A percentile compares a stretch with the other conserved stretches of the same genome.
Conservation (phyloP, 768 basidiomycete genomes). For the Inosperma sp. region DNA sequence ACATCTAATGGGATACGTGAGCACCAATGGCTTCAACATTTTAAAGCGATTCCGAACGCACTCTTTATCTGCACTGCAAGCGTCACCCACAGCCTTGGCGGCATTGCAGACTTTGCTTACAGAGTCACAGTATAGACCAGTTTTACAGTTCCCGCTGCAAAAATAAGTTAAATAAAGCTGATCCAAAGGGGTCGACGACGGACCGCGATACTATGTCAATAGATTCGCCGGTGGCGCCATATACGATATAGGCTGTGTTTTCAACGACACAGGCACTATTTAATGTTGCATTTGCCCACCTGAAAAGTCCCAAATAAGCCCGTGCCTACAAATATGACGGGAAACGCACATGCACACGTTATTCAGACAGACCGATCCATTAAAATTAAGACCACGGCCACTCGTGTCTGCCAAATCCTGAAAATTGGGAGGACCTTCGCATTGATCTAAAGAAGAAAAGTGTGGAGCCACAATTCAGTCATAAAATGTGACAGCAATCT, state of each 20-base stretch:
- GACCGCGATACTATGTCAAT: conserved; percentile 81
- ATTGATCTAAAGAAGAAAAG: conserved; percentile 57
- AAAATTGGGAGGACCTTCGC: conserved; percentile 63
- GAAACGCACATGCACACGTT: conserved; percentile 70
- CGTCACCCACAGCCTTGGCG: conserved; percentile 50
- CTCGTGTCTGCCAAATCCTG: conserved; percentile 57
- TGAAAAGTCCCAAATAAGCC: conserved; percentile 23
- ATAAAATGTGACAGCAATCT: neutral
- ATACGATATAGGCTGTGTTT: conserved; percentile 76
- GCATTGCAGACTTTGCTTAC: conserved; percentile 51
- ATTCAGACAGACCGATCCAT: conserved; percentile 82
- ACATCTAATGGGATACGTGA: conserved; percentile 45
- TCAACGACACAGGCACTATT: conserved; percentile 64
- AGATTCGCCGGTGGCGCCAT: conserved; percentile 55
- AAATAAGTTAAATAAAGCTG: neutral
- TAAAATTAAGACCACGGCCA: conserved; percentile 66
- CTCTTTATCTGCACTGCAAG: conserved; percentile 55
- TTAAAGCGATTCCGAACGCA: conserved; percentile 22
- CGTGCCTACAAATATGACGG: conserved; percentile 3
- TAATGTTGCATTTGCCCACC: conserved; percentile 75
- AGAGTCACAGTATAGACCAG: conserved; percentile 76
- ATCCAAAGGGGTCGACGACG: conserved; percentile 12
- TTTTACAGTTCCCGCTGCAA: conserved; percentile 62
- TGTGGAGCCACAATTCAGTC: neutral
- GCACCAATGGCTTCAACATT: neutral